Evolutionary conservation across 306 rosid species (phyloP), one percentile per base, ranked within the genome.

Genomic region (Pachyrhizus erosus): DNA sequence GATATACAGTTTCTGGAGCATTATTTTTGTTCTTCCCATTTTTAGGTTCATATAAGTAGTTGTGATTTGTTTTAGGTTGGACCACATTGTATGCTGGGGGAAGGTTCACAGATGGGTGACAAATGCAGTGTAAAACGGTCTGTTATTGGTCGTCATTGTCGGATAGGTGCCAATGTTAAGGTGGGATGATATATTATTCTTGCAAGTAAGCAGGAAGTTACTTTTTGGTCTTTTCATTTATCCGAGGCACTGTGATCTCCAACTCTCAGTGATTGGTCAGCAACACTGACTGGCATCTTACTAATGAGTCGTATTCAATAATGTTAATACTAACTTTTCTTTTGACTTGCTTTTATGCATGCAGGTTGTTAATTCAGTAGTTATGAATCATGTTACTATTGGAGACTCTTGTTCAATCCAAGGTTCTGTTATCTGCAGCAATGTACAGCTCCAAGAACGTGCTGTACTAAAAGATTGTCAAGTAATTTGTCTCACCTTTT

Each of bases 71-170:
- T 89, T 86, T 89, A 96, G 99, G 94, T 96, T n/a, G 99, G 98
- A 80, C 98, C 99, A 61, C 97, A 93, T 80, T 96, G 99, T 87
- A 89, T 96, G 98, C 82, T 96, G n/a, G 99, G 98, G 70, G 97
- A 93, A 96, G 99, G 97, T 77, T 92, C 98, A 17, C 96, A 92
- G 75, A 88, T 96, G 99, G 92, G 98, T 51, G 99, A 93, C 85
- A 96, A 96, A 83, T 96, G 99, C 89, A 96, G 99, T 31, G 98
- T 93, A 18, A 96, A 96, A 80, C 88, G 99, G 52, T 96, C 99
- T 78, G 97, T 93, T 82, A 93, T 96, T 89, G 99, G 99, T 33
- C 97, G 94, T 84, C 98, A 96, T 88, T 96, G 99, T 87, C 90
- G 98, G 86, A 96, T 96, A 88, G 99, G 99, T 74, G 93, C 98